Evolutionary conservation across 495 filamentous ascomycete species (phyloP), one percentile per base, ranked within the genome.

Genomic region (Penicillium salamii): DNA sequence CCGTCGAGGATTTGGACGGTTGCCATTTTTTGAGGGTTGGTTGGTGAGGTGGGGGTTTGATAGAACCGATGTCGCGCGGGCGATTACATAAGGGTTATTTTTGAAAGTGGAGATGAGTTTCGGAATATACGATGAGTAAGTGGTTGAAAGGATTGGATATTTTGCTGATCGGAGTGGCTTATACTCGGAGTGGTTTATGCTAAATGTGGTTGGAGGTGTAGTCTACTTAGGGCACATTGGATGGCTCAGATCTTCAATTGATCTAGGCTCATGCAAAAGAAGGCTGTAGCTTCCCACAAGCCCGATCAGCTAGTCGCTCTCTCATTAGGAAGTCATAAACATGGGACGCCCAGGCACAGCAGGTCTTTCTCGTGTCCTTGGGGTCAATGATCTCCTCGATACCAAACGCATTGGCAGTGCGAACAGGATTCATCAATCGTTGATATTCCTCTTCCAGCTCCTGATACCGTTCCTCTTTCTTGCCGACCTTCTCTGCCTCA

Each of bases 301-400:
- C 71, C 45, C 80, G 58, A 49, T 78, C 71, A 19, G 73, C 63
- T 48, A 83, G 43, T 39, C 80, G 60, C 44, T 70, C 65, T 36
- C 63, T 68, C 55, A 83, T 61, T 43, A 78, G 52, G 7, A 57
- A 61, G 42, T 75, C 66, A 59, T 84, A 85, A 5, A 81, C 67
- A 70, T 83, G 77, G 17, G 49, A 53, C 7, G 72, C 67, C 82
- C 81, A 84, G 23, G 71, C 66, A 41, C 67, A 72, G 33, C 78
- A 78, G 18, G 83, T 59, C 43, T 59, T 41, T n/a, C 82, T 62
- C 13, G 80, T 85, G 43, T 74, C 64, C 34, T 74, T 77, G 12
- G 82, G 82, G 58, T 84, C 82, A 48, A 84, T 79, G 18, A 84
- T 82, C 58, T 85, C 80, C 61, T 85, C 82, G 1, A 83, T 68